Base-by-base conservation (phyloP, 371 early-diverging fungal species). In the Apophysomyces elegans region DNA sequence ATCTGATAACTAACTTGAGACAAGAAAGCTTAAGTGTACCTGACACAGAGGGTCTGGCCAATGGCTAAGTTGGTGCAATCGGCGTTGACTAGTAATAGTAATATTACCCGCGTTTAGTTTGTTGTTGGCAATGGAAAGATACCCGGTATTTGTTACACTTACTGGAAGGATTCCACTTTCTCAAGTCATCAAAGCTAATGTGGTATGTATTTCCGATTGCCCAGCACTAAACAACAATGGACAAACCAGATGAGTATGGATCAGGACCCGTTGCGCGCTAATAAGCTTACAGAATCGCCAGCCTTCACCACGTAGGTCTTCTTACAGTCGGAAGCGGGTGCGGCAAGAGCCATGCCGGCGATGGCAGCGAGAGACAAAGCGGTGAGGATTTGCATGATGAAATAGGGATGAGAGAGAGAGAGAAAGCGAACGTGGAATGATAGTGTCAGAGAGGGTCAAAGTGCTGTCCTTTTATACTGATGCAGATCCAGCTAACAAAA, bases 111-210 rank as follows among this genome's bases (percentile, higher is more conserved):
- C 37, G 11, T n/a, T 16, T 39, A 18, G 37, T 13, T 59, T 39
- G 11, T 41, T 1, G 8, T 41, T 41, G 11, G 41, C 54, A 50
- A 8, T 50, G 21, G 54, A 50, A 8, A 26, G 5, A 9, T 50
- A 18, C 21, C 21, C 4, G 18, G 9, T 56, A 14, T 56, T 9
- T 36, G 12, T 5, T 14, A 62, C 41, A 46, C 65, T 68, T 72
- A 72, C 72, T 68, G 39, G 73, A 61, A 61, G 73, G 73, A 18
- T 73, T 73, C 73, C 73, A 73, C 36, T 69, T 66, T 37, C 61
- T 69, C 18, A 73, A 56, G 5, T 66, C 37, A 37, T 54, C 69
- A 56, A 66, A 66, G 12, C 37, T 54, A 44, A 73, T 38, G 26
- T 61, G 37, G n/a, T 63, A 73, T 3, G 66, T 61, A 36, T 66